Conservation (phyloP, 306 rosid species). For the Citrullus colocynthis region DNA sequence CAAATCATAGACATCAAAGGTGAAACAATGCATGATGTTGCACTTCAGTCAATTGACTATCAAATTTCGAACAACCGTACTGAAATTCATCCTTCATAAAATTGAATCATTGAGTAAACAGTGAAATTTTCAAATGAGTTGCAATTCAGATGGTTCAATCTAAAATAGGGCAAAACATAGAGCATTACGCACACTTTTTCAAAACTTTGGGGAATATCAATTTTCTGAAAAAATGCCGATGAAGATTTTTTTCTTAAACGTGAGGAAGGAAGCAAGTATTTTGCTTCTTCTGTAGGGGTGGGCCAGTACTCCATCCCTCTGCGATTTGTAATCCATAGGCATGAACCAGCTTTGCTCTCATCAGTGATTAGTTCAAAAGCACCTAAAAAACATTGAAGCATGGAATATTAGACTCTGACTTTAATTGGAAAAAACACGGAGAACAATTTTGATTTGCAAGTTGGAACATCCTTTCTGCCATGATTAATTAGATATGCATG, state of each 20-base stretch:
- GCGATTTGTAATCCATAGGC: slow-evolving; percentile 90
- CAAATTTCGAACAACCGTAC: not conserved
- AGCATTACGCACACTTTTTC: slow-evolving; percentile 61
- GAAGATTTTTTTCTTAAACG: slow-evolving; percentile 28
- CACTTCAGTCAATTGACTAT: not conserved
- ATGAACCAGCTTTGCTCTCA: slow-evolving; percentile 82
- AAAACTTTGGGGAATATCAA: slow-evolving; percentile 57
- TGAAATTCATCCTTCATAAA: not conserved
- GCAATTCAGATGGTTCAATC: not conserved
- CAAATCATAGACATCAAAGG: not conserved
- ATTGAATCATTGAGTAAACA: not conserved
- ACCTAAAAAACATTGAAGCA: slow-evolving; percentile 38
- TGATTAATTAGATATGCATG: not conserved
- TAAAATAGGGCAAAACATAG: not conserved
- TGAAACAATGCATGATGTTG: not conserved
- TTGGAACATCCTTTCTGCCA: not conserved
- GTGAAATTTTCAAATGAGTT: not conserved
- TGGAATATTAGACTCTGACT: slow-evolving; percentile 15
- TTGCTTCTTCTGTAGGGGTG: slow-evolving; percentile 52
- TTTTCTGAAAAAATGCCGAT: slow-evolving; percentile 26
- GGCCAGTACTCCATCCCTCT: slow-evolving; percentile 97
- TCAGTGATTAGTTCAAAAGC: slow-evolving; percentile 74
- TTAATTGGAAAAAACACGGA: not conserved
- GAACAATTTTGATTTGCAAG: not conserved
- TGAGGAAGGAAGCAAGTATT: slow-evolving; percentile 28